phyloP scores from a whole-genome alignment of 441 rosid genomes.

The Euphorbia corollata region DNA sequence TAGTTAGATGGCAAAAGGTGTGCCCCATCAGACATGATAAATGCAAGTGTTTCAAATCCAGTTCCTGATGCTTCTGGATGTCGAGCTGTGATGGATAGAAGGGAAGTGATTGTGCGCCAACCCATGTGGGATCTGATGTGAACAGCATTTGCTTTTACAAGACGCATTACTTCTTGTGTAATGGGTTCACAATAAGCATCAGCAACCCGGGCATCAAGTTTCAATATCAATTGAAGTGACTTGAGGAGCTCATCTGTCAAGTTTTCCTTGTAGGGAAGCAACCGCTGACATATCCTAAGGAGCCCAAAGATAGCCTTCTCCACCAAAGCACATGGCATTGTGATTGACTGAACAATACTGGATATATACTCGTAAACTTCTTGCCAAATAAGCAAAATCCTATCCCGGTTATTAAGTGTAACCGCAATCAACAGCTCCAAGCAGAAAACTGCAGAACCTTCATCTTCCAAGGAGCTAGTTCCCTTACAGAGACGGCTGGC shows the following conservation, averaged over 20 bases:
- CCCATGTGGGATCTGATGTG: conserved; percentile 89
- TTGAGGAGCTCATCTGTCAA: conserved; percentile 87
- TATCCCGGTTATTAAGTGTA: conserved; percentile 86
- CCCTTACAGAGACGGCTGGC: conserved; percentile 74
- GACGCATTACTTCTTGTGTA: conserved; percentile 80
- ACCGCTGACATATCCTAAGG: conserved; percentile 80
- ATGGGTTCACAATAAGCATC: conserved; percentile 95
- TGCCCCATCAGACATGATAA: conserved; percentile 75
- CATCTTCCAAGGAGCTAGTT: conserved; percentile 72
- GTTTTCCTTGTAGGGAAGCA: conserved; percentile 92
- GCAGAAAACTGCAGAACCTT: conserved; percentile 92
- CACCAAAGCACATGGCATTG: conserved; percentile 79
- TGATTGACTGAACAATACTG: conserved; percentile 80
- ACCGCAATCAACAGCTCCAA: conserved; percentile 86
- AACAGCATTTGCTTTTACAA: conserved; percentile 87
- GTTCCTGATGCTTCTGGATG: conserved; percentile 95
- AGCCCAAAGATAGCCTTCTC: conserved; percentile 96
- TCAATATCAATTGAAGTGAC: conserved; percentile 83
- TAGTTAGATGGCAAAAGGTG: conserved; percentile 72
- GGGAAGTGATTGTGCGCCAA: conserved; percentile 82
- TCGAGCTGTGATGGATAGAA: conserved; percentile 82
- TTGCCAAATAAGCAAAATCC: conserved; percentile 86
- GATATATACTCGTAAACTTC: conserved; percentile 92
- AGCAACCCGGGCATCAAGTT: conserved; percentile 94
- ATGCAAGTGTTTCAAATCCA: conserved; percentile 70